A percentile compares a stretch with the other conserved stretches of the same genome.
phyloP scores from a whole-genome alignment of 768 basidiomycete genomes.

The Trametopsis cervina region DNA sequence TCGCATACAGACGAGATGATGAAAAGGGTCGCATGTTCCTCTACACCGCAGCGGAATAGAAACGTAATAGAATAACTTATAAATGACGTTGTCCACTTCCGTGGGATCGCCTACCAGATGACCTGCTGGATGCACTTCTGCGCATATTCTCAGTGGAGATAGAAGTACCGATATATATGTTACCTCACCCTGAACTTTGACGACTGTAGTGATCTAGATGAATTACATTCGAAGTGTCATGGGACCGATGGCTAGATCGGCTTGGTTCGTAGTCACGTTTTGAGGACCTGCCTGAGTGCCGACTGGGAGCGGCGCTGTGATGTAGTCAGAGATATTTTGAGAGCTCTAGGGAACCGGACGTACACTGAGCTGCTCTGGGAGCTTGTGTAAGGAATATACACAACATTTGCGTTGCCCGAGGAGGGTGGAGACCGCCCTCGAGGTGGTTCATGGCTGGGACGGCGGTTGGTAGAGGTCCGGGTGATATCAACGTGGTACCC shows the following conservation, averaged over 20 bases:
- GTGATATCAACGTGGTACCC: neutral
- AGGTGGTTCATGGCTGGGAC: neutral
- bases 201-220: slow-evolving; percentile 6
- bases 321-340: neutral
- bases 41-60: neutral
- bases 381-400: slow-evolving; percentile 6
- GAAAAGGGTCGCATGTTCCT: neutral
- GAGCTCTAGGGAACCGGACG: too few species aligned
- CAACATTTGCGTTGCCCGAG: slow-evolving; percentile 1
- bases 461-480: neutral
- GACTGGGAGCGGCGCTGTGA: neutral
- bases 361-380: neutral
- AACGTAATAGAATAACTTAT: neutral
- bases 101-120: slow-evolving; percentile 15
- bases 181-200: slow-evolving; percentile 5
- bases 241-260: slow-evolving; percentile 4
- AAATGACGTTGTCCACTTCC: slow-evolving; percentile 7
- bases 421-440: neutral
- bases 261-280: slow-evolving; percentile 6
- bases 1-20: neutral
- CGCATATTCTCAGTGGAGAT: neutral
- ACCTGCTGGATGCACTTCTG: slow-evolving; percentile 12
- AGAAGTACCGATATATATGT: neutral
- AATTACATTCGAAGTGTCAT: slow-evolving; percentile 6
- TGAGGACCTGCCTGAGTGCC: slow-evolving; percentile 5